Conservation (phyloP, 768 basidiomycete genomes). For the Tulasnella sp. region DNA sequence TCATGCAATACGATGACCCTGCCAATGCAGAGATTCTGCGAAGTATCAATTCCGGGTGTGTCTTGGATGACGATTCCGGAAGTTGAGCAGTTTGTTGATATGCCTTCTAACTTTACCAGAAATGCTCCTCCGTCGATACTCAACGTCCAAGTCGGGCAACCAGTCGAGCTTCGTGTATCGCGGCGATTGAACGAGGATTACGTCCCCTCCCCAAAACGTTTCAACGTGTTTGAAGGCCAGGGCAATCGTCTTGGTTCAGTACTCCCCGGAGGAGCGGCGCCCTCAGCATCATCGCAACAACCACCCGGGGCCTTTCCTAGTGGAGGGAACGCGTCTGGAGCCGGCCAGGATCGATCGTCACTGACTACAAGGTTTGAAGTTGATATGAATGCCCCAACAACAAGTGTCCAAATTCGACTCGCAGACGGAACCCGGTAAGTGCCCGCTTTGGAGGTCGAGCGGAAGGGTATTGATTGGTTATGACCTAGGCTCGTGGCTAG, state of each 20-base stretch:
- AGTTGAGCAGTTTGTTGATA: background rate
- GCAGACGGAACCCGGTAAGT: constrained; percentile 80
- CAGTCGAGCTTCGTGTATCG: constrained; percentile 72
- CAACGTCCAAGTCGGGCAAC: constrained; percentile 66
- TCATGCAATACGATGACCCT: constrained; percentile 79
- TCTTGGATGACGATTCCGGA: background rate
- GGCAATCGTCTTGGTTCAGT: constrained; percentile 80
- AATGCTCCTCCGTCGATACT: constrained; percentile 72
- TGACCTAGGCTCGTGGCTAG: constrained; percentile 59
- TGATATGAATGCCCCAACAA: constrained; percentile 72
- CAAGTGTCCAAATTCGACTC: constrained; percentile 81
- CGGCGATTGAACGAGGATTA: constrained; percentile 68
- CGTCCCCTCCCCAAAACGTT: constrained; percentile 44
- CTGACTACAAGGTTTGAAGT: constrained; percentile 63
- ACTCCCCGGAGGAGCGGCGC: constrained; percentile 39
- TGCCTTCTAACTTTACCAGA: constrained; percentile 33
- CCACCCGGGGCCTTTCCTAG: constrained; percentile 58
- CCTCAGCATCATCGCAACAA: constrained; percentile 18
- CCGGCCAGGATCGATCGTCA: constrained; percentile 31
- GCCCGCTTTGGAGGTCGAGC: background rate
- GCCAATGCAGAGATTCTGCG: constrained; percentile 57
- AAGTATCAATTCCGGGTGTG: constrained; percentile 73
- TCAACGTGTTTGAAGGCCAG: constrained; percentile 54
- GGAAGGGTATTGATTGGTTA: background rate
- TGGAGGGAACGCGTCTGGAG: constrained; percentile 22